Conservation (phyloP, 2,329 filamentous ascomycete species). For the Sporothrix protearum region DNA sequence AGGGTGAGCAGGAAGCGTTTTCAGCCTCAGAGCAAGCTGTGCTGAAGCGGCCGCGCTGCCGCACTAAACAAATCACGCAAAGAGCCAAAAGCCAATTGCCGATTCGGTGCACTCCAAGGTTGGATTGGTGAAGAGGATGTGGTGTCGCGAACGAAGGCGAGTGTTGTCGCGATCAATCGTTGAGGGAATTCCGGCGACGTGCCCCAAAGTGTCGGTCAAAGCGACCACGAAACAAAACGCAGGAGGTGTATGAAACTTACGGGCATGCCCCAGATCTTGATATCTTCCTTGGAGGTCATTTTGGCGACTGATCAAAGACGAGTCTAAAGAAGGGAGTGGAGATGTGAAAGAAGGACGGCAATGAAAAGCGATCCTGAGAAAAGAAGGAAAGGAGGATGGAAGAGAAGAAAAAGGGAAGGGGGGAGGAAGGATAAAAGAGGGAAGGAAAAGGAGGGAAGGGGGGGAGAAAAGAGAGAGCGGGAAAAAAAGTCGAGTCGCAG, state of each 20-base stretch:
- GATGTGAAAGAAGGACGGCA: constrained; percentile 34
- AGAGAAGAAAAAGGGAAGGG: constrained; percentile 22
- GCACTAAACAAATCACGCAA: background rate
- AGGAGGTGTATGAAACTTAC: constrained; percentile 45
- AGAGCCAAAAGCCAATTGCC: constrained; percentile 16
- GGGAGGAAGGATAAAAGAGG: background rate
- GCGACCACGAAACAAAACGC: constrained; percentile 33
- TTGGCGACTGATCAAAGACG: constrained; percentile 47
- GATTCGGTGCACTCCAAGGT: background rate
- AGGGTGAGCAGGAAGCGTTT: background rate
- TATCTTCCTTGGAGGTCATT: constrained; percentile 54
- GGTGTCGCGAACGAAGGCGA: background rate
- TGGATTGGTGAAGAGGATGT: background rate
- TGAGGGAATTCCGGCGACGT: constrained; percentile 32
- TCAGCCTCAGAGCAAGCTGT: background rate
- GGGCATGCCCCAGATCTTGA: constrained; percentile 64
- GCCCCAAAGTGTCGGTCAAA: constrained; percentile 22
- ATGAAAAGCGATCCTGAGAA: constrained; percentile 27
- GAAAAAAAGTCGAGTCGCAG: constrained; percentile 7
- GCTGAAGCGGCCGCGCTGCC: background rate
- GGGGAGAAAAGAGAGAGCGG: background rate
- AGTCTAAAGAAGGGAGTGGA: constrained; percentile 39
- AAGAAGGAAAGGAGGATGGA: constrained; percentile 39
- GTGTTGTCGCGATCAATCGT: constrained; percentile 20
- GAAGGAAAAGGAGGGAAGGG: constrained; percentile 14